A percentile compares a stretch with the other conserved stretches of the same genome.
Conservation (phyloP, 177 flowering plant genomes). For the Vitis hybrid region DNA sequence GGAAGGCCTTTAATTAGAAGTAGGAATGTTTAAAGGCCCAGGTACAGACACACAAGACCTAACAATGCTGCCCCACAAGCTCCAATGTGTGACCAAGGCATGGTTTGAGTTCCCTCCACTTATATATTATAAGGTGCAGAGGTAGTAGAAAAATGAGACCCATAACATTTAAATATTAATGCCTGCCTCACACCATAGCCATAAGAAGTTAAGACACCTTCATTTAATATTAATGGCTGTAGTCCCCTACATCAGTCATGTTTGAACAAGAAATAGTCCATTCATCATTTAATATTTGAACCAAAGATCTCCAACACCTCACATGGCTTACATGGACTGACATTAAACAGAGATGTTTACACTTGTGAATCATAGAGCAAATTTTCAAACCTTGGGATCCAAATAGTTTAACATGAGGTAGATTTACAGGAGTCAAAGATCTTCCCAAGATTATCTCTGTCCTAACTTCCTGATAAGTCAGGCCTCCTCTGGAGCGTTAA, state of each 20-base stretch:
- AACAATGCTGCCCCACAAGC: constrained; percentile 15
- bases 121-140: constrained; percentile 4
- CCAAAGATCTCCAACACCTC: constrained; percentile 26
- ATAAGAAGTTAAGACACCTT: constrained; percentile 8
- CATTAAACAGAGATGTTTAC: constrained; percentile 29
- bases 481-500: too few species aligned
- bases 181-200: constrained; percentile 6
- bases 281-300: constrained; percentile 24
- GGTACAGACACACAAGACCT: constrained; percentile 18
- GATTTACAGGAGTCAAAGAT: constrained; percentile 29
- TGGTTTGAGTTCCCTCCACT: constrained; percentile 13
- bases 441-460: constrained; percentile 11
- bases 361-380: constrained; percentile 17
- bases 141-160: background rate
- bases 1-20: constrained; percentile 6
- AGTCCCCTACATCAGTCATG: constrained; percentile 24
- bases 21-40: constrained; percentile 17
- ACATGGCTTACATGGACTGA: constrained; percentile 40
- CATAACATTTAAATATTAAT: constrained; percentile 1
- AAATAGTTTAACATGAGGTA: constrained; percentile 11
- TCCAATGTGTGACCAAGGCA: background rate
- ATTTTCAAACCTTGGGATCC: constrained; percentile 16
- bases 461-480: background rate
- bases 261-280: constrained; percentile 22
- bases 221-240: constrained; percentile 9